Base-by-base conservation (phyloP, 1,284 basidiomycete genomes). In the Heliocybe sulcata region DNA sequence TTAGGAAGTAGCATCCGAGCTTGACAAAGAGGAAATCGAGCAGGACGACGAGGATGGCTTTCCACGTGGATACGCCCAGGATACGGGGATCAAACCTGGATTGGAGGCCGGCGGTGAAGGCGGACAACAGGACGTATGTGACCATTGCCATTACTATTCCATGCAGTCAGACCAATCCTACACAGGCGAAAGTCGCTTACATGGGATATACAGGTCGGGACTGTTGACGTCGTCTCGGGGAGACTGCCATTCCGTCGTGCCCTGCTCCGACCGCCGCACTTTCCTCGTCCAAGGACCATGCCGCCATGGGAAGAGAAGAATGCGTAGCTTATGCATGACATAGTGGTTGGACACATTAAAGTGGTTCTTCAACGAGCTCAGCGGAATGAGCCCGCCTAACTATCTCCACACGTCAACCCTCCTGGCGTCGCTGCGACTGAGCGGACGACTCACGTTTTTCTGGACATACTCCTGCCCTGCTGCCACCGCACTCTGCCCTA, bases 281-380 rank as follows among this genome's bases (percentile, higher is more conserved):
- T 82, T 80, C 14, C 92, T 77, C 1, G 83, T 79, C 87, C 91
- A 93, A 0, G 90, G 86, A 58, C 81, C 84, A 66, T 99, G 95
- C 45, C 86, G 74, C 97, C 97, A 99, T 0, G 97, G 97, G 64
- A 98, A 98, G 45, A 98, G 75, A n/a, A 99, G 77, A 25, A 99
- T 77, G 16, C 83, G 82, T 2, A 99, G 76, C 69, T 99, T 99
- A 65, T 83, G 82, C 35, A 98, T 84, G 49, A 99, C 96, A 67
- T 99, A 99, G 1, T 86, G 89, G 69, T 98, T 98, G 22, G 93
- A 95, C 14, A 99, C 97, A 67, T 98, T 94, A 73, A 98, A 98
- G 65, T 94, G 90, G 65, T 94, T 89, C 67, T 98, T 98, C 56
- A 98, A 77, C 38, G 87, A 78, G 14, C 84, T 79, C 16, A 88